Base-by-base conservation (phyloP, 345 rosid species). In the Combretum micranthum region DNA sequence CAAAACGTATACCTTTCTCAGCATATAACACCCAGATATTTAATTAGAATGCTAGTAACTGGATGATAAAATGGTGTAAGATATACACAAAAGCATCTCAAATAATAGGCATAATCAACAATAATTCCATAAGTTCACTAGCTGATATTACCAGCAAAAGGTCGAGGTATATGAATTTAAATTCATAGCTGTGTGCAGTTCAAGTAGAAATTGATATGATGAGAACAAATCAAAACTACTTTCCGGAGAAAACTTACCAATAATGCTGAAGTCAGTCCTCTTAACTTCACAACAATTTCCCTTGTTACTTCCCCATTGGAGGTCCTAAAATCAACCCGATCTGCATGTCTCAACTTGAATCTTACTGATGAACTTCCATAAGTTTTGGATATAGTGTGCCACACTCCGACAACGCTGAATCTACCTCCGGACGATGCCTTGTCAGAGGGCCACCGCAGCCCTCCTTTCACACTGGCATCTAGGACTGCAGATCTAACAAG, bases 381-480 rank as follows among this genome's bases (percentile, higher is more conserved):
- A 61, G 57, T 15, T 51, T 63, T 75, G 44, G 71, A 26, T 20
- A 22, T 44, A 3, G 79, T 75, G 63, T 83, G 88, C 78, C 81
- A 74, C 54, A 62, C 78, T 47, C 75, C 87, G 63, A 75, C 20
- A 11, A 79, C 72, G 44, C 20, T 55, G 59, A 61, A 86, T 65
- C 86, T 75, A 52, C 77, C 58, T 13, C 72, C 77, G 6, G 78
- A 70, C 42, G 67, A 59, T 54, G 62, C 17, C 75, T 70, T 77
- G 49, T 74, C 81, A 26, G 73, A 9, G 12, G 83, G 75, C 95
- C 92, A 86, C 64, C 83, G 77, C 63, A 86, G 60, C 22, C 95
- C 90, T 20, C 95, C 92, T 68, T 86, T 84, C 66, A 70, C 78
- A 52, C 65, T 72, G 15, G 82, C 68, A 75, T 86, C 92, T 61